Base-by-base conservation (phyloP, 768 basidiomycete species). In the Inosperma sp. region DNA sequence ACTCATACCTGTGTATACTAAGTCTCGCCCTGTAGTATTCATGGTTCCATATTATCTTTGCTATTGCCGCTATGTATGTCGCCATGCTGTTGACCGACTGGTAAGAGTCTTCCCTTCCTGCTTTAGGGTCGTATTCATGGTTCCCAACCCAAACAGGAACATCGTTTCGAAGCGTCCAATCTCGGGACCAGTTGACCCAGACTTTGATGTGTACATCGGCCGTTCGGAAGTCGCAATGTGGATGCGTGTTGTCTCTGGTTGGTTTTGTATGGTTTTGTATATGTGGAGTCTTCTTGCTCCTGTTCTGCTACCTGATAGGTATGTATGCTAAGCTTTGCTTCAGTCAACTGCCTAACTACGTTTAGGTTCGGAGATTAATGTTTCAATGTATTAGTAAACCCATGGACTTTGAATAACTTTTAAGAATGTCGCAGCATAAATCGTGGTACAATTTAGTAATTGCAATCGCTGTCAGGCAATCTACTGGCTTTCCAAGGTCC, bases 31-130 rank as follows among this genome's bases (percentile, higher is more conserved):
- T n/a, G n/a, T 58, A 96, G 93, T 99, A 99, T 65, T 82, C 93
- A 2, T 99, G 93, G 93, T 98, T 99, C 82, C 96, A 99, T 64
- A 71, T 97, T 66, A 97, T 99, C 61, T 99, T 98, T 64, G 83
- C 88, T 37, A 86, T 98, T 59, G 96, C 84, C 23, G 77, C 93
- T 12, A 98, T 98, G 96, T 99, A 99, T 68, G 93, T 97, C 21
- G 93, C 90, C 5, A 94, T 96, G 81, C 74, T 99, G 12, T 69
- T 99, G 48, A 99, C 95, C 1, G 95, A 99, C 69, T 98, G 96
- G 95, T 94, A 66, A 51, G 89, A 21, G 30, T 47, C 33, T 29
- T 35, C 36, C n/a, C n/a, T n/a, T 51, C 52, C 13, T 51, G 23
- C 10, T 31, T 29, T 14, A 25, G 25, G 17, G 33, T 27, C 17